phyloP scores from a whole-genome alignment of 2,329 filamentous ascomycete species.

The Lachnum nothofagi region DNA sequence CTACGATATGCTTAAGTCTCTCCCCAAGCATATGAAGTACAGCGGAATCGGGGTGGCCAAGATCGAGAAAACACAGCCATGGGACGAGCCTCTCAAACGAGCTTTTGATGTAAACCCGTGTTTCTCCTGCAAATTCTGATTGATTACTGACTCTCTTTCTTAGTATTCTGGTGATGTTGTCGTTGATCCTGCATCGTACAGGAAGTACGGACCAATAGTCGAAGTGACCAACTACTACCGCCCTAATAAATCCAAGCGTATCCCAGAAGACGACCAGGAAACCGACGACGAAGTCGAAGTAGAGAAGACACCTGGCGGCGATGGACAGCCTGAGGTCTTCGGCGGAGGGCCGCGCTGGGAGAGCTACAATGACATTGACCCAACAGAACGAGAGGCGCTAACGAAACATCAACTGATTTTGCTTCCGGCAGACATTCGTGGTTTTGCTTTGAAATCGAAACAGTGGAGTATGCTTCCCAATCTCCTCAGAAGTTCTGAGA shows the following conservation, averaged over 20 bases:
- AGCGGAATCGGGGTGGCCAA: not conserved
- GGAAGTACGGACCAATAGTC: not conserved
- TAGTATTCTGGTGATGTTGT: not conserved
- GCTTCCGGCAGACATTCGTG: conserved; percentile 1
- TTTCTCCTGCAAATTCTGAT: not conserved
- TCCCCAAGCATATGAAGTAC: not conserved
- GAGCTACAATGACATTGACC: not conserved
- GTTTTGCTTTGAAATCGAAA: conserved; percentile 7
- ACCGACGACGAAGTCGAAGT: not conserved
- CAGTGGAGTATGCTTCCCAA: not conserved
- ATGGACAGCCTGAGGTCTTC: not conserved
- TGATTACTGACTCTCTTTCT: not conserved
- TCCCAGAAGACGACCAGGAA: not conserved
- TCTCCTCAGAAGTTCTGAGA: too few relatives aligned
- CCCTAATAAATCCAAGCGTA: not conserved
- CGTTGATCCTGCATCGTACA: conserved; percentile 1
- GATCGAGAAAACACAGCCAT: not conserved
- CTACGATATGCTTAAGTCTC: not conserved
- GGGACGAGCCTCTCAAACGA: not conserved
- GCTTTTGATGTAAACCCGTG: not conserved
- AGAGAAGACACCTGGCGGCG: not conserved
- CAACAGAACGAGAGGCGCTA: not conserved
- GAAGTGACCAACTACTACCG: not conserved
- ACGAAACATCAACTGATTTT: not conserved
- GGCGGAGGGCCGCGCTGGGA: conserved; percentile 1